Base-by-base conservation (phyloP, 352 stramenopile species). In the Phytopythium cucurbitacearum region DNA sequence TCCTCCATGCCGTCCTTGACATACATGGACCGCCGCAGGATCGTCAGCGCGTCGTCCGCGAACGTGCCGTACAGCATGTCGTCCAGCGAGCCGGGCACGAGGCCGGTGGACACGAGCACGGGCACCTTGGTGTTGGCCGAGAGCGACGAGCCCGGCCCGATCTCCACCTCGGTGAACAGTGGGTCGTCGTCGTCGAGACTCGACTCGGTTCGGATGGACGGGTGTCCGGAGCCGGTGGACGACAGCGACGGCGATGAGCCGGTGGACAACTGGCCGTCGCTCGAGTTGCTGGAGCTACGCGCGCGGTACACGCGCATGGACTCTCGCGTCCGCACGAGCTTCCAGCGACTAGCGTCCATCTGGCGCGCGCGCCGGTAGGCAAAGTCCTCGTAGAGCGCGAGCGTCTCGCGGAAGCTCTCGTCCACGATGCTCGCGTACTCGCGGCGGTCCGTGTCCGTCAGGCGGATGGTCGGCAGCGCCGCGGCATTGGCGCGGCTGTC, bases 31-130 rank as follows among this genome's bases (percentile, higher is more conserved):
- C 63, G 71, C 5, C 46, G 42, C 13, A 69, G 72, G 48, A 85
- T 61, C 32, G 69, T 73, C 8, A 53, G 50, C 28, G 66, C 65
- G 57, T 81, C 67, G 42, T 78, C 62, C 16, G 73, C 69, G 33
- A 62, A 64, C 36, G 54, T 61, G n/a, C 73, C 76, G 57, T 80
- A 87, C 56, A 85, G 67, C 10, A 59, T 59, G 48, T 87, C 76
- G 12, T 87, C 73, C 5, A 87, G 40, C n/a, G 54, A 71, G n/a
- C 76, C 76, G 0, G 67, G 59, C 6, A 77, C 63, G 13, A 57
- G 67, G 34, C 67, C 76, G 11, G 57, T 70, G 41, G 59, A 58
- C 9, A 76, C 56, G 51, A 75, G 74, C 28, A 73, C 46, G 1
- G 71, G 67, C 48, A 73, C 62, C 15, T 62, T 65, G n/a, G 58